Percentiles rank a stretch among this genome's conserved stretches.
Evolutionary conservation across 345 rosid species (phyloP).

Genomic region (Capsella bursapastoris): DNA sequence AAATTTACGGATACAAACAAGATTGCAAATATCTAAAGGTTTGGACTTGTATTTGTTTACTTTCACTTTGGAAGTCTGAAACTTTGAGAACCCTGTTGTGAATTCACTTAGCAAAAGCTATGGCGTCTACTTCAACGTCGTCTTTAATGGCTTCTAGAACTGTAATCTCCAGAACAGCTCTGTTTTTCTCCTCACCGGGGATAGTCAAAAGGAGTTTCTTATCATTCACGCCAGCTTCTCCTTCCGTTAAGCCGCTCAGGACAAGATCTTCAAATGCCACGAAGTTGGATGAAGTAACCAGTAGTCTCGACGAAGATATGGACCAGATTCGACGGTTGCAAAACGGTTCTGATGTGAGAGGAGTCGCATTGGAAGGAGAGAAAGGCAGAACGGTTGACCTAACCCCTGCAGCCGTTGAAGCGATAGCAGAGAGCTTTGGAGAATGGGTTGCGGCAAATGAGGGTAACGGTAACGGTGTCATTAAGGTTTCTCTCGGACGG

Average conservation of each 20-base stretch:
- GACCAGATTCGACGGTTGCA: constrained; percentile 81
- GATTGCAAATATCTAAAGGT: constrained; percentile 14
- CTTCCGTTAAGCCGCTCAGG: constrained; percentile 25
- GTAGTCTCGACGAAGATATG: constrained; percentile 65
- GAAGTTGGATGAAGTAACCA: constrained; percentile 49
- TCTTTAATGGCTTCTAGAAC: constrained; percentile 40
- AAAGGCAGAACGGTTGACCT: constrained; percentile 75
- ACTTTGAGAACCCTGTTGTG: constrained; percentile 30
- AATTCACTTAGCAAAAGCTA: not conserved
- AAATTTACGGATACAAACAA: constrained; percentile 17
- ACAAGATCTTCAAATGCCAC: constrained; percentile 33
- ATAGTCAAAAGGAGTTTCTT: constrained; percentile 37
- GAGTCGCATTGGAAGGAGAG: constrained; percentile 89
- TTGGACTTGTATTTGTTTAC: not conserved
- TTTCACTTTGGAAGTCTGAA: constrained; percentile 12
- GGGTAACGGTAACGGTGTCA: constrained; percentile 35
- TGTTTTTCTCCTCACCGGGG: constrained; percentile 41
- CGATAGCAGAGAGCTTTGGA: constrained; percentile 90
- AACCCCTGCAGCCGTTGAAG: constrained; percentile 84
- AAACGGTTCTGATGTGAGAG: constrained; percentile 91
- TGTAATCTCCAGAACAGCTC: constrained; percentile 38
- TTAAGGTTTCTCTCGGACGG: constrained; percentile 75
- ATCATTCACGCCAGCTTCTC: constrained; percentile 28
- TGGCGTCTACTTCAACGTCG: constrained; percentile 38
- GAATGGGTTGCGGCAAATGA: constrained; percentile 75